Percentiles rank a stretch among this genome's conserved stretches.
phyloP scores from a whole-genome alignment of 805 yeast species.

The Candida vaughaniae region DNA sequence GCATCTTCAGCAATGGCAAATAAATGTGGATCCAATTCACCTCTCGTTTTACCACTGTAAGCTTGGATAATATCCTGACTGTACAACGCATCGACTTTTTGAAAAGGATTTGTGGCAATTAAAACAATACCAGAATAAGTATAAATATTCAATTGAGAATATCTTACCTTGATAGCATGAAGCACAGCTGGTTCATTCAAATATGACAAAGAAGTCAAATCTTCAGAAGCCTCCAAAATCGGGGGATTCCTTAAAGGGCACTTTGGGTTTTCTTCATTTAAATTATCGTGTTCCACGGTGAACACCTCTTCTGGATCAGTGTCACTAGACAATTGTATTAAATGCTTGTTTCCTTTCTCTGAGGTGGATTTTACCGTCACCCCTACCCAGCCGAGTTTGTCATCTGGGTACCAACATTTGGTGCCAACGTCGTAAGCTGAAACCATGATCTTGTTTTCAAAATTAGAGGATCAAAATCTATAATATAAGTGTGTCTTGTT shows the following conservation, averaged over 20 bases:
- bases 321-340: constrained; percentile 55
- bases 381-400: constrained; percentile 71
- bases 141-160: constrained; percentile 85
- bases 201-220: constrained; percentile 86
- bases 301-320: constrained; percentile 41
- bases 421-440: constrained; percentile 38
- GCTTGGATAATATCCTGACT: constrained; percentile 93
- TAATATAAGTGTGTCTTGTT: too few species aligned
- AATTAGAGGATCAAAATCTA: too few species aligned
- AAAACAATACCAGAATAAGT: constrained; percentile 96
- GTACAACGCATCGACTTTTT: constrained; percentile 84
- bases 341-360: constrained; percentile 36
- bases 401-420: constrained; percentile 83
- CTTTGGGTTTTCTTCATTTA: constrained; percentile 53
- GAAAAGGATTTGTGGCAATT: constrained; percentile 96
- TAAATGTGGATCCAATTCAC: constrained; percentile 94
- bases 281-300: constrained; percentile 46
- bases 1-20: constrained; percentile 99
- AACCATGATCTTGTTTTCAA: constrained; percentile 13
- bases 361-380: constrained; percentile 51
- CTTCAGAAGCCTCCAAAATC: constrained; percentile 89
- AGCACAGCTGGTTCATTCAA: constrained; percentile 95
- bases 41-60: constrained; percentile 88
- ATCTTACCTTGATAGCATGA: constrained; percentile 88
- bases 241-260: constrained; percentile 87